Evolutionary conservation across 2,329 filamentous ascomycete species (phyloP), one percentile per base, ranked within the genome.

Genomic region (Thelonectria blattea): DNA sequence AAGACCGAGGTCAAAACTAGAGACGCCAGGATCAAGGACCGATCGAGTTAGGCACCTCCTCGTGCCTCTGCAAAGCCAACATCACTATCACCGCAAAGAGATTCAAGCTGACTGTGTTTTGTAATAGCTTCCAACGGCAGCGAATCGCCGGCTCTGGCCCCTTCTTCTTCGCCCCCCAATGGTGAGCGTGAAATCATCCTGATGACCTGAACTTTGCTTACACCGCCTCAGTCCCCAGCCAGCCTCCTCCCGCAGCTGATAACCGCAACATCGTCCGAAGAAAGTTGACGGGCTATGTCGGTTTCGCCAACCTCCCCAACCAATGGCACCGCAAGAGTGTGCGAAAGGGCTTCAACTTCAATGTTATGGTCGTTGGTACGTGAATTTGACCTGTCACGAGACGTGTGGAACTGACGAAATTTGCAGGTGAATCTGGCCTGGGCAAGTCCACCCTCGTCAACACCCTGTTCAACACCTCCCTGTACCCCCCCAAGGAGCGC

Each of bases 271-370:
- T 99, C 78, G 94, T 99, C 73, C 92, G 95, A 80, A 88, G 95
- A 80, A 99, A 99, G 85, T 84, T 99, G 76, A 98, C 95, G 52
- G 95, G 95, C 75, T 99, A 98, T 74, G 95, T 99, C 74, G 95
- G 95, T 68, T 99, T 99, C 75, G 95, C 95, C 79, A 99, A 99
- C 79, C 82, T 99, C 76, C 95, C 95, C 67, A 99, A 99, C 83
- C 95, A 99, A 82, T 99, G 95, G 95, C 95, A 99, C 85, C 94
- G 95, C 80, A 99, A 99, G 90, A 97, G 93, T 88, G 95, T 99
- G 74, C 92, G 95, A 77, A 99, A 99, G 82, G 95, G 95, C 64
- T 99, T 99, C 88, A 99, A 98, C 87, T 99, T 99, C 86, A 99
- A 99, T 78, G 95, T 99, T 71, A 99, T 99, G 95, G 95, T 99